Evolutionary conservation across 2,329 filamentous ascomycete genomes (phyloP).

Genomic region (Trichoderma sp.): DNA sequence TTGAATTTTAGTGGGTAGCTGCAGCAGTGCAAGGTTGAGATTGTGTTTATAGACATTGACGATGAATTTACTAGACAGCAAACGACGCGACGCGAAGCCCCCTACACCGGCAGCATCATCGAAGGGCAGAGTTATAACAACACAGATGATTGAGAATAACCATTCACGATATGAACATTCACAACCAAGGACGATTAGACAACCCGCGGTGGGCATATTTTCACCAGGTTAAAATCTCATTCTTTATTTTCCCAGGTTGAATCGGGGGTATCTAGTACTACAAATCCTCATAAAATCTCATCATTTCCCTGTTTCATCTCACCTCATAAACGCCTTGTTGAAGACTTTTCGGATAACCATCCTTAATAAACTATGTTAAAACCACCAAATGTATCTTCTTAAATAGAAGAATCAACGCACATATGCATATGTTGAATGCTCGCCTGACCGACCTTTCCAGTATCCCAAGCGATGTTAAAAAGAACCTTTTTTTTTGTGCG

Average conservation of each 20-base stretch:
- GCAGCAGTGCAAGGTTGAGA: not conserved
- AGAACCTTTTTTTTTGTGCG: constrained; percentile 44
- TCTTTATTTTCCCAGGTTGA: constrained; percentile 29
- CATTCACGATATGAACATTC: not conserved
- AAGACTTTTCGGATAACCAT: constrained; percentile 29
- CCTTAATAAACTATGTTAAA: constrained; percentile 38
- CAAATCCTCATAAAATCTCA: constrained; percentile 24
- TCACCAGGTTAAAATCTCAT: constrained; percentile 18
- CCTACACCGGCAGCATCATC: not conserved
- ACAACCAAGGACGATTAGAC: not conserved
- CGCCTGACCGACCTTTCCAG: constrained; percentile 39
- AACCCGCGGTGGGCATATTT: not conserved
- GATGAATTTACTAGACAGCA: not conserved
- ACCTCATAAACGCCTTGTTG: constrained; percentile 29
- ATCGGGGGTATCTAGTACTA: constrained; percentile 29
- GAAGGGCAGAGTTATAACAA: not conserved
- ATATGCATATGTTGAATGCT: constrained; percentile 48
- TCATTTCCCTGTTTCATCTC: constrained; percentile 25
- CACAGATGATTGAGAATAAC: not conserved
- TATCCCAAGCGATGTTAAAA: constrained; percentile 27
- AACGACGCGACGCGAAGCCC: constrained; percentile 18
- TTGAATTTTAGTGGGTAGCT: not conserved
- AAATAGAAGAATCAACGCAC: constrained; percentile 43
- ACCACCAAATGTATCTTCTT: constrained; percentile 35
- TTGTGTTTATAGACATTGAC: not conserved